Conservation (phyloP, 345 rosid genomes). For the Limnanthes douglasii region DNA sequence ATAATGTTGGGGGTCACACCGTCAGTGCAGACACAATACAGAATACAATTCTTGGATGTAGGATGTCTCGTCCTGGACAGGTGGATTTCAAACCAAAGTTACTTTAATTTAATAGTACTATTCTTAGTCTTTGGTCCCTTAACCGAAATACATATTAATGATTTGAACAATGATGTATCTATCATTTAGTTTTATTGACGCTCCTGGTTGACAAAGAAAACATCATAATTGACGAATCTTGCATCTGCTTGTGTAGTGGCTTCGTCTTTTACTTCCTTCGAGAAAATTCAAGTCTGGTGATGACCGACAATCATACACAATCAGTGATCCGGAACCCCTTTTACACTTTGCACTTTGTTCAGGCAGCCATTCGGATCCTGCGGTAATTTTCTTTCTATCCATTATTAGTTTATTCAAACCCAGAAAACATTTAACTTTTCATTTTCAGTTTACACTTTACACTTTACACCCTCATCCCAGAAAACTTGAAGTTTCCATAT, state of each 20-base stretch:
- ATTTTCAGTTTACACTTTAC: too few species aligned
- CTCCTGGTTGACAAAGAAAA: too few species aligned
- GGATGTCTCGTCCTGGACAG: slow-evolving; percentile 96
- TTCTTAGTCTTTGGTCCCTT: too few species aligned
- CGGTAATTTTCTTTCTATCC: slow-evolving; percentile 30
- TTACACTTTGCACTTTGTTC: slow-evolving; percentile 73
- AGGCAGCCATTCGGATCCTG: slow-evolving; percentile 97
- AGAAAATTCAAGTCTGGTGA: slow-evolving; percentile 70
- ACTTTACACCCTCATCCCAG: too few species aligned
- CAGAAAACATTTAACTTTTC: too few species aligned
- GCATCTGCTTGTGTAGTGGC: slow-evolving; percentile 44
- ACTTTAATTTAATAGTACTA: background rate
- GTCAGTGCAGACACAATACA: slow-evolving; percentile 75
- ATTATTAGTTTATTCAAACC: too few species aligned
- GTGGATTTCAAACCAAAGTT: slow-evolving; percentile 15
- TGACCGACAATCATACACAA: slow-evolving; percentile 46
- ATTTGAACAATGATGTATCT: too few species aligned
- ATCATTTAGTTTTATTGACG: too few species aligned
- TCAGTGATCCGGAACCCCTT: slow-evolving; percentile 57
- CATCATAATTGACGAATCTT: slow-evolving; percentile 11
- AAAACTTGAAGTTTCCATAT: background rate
- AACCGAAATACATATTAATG: too few species aligned
- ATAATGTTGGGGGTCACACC: slow-evolving; percentile 84
- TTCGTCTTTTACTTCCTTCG: slow-evolving; percentile 52
- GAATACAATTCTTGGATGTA: slow-evolving; percentile 63